A percentile compares a stretch with the other conserved stretches of the same genome.
These are phyloP conservation scores for Cyphellophora europaea DNA, from an alignment of 2,329 filamentous ascomycete species.

Conservation along the genomic window DNA sequence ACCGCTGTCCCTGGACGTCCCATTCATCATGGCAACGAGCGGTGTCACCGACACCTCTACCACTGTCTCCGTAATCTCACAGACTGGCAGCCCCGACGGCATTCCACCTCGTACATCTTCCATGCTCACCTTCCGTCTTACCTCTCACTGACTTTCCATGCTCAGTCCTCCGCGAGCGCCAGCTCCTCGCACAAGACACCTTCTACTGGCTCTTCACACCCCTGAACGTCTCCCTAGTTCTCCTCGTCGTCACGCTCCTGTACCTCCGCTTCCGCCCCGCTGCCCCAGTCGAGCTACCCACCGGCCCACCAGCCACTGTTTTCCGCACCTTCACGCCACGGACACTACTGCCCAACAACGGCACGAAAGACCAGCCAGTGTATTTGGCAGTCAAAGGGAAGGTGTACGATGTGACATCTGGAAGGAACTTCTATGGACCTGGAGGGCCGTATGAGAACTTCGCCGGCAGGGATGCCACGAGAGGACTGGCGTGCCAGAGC, in stretches of 20 bases:
- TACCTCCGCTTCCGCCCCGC: slow-evolving; percentile 52
- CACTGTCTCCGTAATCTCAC: no score
- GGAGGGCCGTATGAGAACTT: slow-evolving; percentile 95
- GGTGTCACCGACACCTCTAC: no score
- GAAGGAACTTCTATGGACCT: slow-evolving; percentile 91
- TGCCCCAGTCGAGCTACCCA: slow-evolving; percentile 41
- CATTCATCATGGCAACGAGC: no score
- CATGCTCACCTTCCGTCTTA: no score
- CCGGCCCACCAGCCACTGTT: slow-evolving; percentile 57
- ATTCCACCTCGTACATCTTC: no score
- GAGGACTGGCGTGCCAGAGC: slow-evolving; percentile 80
- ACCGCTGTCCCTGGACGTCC: no score
- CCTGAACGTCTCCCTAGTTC: slow-evolving; percentile 52
- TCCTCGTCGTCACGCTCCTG: slow-evolving; percentile 46
- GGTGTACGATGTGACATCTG: slow-evolving; percentile 81
- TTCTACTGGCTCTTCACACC: slow-evolving; percentile 35
- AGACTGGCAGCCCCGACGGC: no score
- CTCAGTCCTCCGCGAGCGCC: neutral
- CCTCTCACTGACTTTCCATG: no score
- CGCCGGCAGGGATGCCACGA: slow-evolving; percentile 79
- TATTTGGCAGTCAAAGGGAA: slow-evolving; percentile 85
- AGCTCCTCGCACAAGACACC: neutral
- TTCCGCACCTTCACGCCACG: slow-evolving; percentile 79
- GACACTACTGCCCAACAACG: slow-evolving; percentile 80
- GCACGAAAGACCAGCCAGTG: slow-evolving; percentile 62